These are phyloP conservation scores for Didymella pomorum DNA, from an alignment of 2,329 filamentous ascomycete species.

Conservation along the genomic window DNA sequence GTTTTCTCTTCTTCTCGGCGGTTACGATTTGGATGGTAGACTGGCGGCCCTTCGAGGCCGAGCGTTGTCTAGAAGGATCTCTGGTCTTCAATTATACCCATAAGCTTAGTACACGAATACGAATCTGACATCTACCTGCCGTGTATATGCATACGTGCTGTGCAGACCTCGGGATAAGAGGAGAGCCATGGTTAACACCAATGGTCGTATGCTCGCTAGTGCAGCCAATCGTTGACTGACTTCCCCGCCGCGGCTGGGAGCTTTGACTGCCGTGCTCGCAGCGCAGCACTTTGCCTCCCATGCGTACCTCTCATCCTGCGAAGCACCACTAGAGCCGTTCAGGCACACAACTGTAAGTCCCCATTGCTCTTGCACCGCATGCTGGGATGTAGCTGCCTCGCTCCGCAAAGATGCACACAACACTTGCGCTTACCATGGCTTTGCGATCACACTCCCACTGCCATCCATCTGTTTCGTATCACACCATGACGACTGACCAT, in stretches of 20 bases:
- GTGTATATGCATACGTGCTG: background rate
- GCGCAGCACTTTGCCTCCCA: slow-evolving; percentile 19
- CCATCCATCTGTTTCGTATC: background rate
- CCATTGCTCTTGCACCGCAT: slow-evolving; percentile 6
- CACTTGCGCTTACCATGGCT: background rate
- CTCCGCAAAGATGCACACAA: background rate
- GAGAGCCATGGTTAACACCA: background rate
- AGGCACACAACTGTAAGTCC: slow-evolving; percentile 16
- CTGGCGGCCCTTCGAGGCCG: background rate
- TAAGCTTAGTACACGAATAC: background rate
- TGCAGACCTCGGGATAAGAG: background rate
- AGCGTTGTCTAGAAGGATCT: background rate
- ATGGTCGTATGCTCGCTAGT: slow-evolving; percentile 7
- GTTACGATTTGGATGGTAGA: background rate
- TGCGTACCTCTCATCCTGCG: slow-evolving; percentile 25
- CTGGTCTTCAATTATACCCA: background rate
- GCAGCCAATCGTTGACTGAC: slow-evolving; percentile 2
- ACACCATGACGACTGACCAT: slow-evolving; percentile 6
- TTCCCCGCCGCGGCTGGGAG: background rate
- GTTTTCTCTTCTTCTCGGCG: slow-evolving; percentile 3
- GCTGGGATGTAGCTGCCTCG: background rate
- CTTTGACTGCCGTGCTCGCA: slow-evolving; percentile 12
- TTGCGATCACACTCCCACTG: background rate
- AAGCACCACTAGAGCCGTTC: slow-evolving; percentile 14
- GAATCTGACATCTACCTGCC: background rate